A percentile compares a stretch with the other conserved stretches of the same genome.
phyloP scores from a whole-genome alignment of 169 alveolate genomes.

The Sarcocystis neurona region DNA sequence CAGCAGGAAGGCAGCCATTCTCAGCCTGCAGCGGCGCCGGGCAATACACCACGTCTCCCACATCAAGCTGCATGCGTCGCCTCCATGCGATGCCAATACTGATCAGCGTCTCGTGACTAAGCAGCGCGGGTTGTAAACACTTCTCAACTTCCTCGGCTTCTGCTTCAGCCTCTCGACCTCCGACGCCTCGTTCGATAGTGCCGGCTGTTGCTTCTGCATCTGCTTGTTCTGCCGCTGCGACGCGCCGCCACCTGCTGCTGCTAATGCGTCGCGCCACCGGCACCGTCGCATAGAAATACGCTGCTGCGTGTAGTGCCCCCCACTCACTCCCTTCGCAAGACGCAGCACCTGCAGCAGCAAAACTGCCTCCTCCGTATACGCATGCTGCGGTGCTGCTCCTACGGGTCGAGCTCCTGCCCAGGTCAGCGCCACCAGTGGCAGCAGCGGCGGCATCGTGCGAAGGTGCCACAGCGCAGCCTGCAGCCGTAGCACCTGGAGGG shows the following conservation, averaged over 20 bases:
- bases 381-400: no score
- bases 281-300: not conserved
- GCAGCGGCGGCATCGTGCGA: no score
- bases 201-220: not conserved
- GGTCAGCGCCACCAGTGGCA: no score
- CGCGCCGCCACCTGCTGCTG: not conserved
- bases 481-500: no score
- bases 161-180: not conserved
- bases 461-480: no score
- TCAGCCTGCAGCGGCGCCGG: conserved; percentile 1
- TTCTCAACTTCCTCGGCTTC: not conserved
- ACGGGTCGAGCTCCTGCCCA: no score
- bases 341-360: no score
- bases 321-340: no score
- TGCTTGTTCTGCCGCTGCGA: no score
- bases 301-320: no score
- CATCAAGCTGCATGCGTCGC: not conserved
- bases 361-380: no score
- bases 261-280: not conserved
- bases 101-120: not conserved
- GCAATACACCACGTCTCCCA: not conserved
- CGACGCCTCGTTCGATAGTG: no score
- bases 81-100: conserved; percentile 16
- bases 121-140: not conserved
- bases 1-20: not conserved